Percentiles rank a stretch among this genome's conserved stretches.
phyloP scores from a whole-genome alignment of 345 rosid species.

The Diplotaxis tenuifolia region DNA sequence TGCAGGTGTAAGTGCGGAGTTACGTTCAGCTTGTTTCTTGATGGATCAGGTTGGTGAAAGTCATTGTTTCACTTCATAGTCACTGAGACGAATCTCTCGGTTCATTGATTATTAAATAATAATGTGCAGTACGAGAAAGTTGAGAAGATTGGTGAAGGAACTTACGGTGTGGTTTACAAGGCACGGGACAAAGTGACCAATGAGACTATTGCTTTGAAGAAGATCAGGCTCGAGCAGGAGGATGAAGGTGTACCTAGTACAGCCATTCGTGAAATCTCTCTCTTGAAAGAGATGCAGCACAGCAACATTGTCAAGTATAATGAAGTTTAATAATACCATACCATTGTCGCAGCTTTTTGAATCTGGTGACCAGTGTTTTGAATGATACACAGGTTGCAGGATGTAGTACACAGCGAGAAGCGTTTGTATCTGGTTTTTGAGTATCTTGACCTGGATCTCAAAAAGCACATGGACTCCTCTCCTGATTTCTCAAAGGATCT shows the following conservation, averaged over 20 bases:
- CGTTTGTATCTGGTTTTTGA: conserved; percentile 94
- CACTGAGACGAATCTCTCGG: not conserved
- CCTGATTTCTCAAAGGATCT: conserved; percentile 89
- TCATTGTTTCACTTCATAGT: not conserved
- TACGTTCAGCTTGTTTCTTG: conserved; percentile 14
- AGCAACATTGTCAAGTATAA: conserved; percentile 84
- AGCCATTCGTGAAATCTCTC: conserved; percentile 91
- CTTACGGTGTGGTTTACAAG: conserved; percentile 96
- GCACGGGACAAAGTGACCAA: conserved; percentile 85
- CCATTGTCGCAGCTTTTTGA: not conserved
- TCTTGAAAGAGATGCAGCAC: conserved; percentile 97
- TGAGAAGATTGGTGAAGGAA: conserved; percentile 98
- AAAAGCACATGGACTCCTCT: conserved; percentile 93
- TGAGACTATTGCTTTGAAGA: conserved; percentile 92
- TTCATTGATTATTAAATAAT: not conserved
- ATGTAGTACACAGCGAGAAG: conserved; percentile 96
- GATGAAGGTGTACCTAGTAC: conserved; percentile 99
- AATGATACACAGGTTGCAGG: conserved; percentile 71
- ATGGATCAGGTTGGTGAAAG: conserved; percentile 56
- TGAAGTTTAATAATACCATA: not conserved
- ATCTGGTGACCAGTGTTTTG: not conserved
- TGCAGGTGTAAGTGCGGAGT: no score
- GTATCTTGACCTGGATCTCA: conserved; percentile 95
- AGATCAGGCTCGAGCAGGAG: conserved; percentile 95
- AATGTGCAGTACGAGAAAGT: conserved; percentile 80